Conservation (phyloP, 371 early-diverging fungal species). For the Phascolomyces articulosus region DNA sequence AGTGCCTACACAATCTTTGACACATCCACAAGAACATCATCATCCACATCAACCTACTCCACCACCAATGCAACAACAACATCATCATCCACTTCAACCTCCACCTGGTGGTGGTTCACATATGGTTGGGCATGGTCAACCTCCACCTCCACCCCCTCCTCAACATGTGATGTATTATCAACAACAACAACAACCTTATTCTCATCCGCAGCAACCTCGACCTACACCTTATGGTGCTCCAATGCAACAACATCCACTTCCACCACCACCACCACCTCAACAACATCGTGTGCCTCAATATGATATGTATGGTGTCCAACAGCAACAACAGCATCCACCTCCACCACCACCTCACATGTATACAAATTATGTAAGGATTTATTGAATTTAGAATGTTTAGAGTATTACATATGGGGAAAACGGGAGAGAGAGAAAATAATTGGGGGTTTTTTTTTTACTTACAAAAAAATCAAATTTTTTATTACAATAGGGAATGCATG, state of each 20-base stretch:
- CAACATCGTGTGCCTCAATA: conserved; percentile 20
- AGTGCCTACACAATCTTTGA: conserved; percentile 1
- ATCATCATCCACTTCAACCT: conserved; percentile 7
- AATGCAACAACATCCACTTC: conserved; percentile 14
- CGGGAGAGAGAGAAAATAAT: too few relatives aligned
- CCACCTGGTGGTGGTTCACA: background rate
- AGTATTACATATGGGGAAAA: too few relatives aligned
- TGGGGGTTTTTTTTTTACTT: too few relatives aligned
- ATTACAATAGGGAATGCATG: conserved; percentile 7
- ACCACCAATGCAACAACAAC: conserved; percentile 17
- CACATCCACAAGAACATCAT: conserved; percentile 12
- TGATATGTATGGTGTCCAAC: conserved; percentile 41
- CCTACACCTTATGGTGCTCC: conserved; percentile 5
- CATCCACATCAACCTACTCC: conserved; percentile 15
- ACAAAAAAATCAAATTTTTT: background rate
- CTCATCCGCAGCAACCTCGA: conserved; percentile 10
- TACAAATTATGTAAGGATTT: conserved; percentile 30
- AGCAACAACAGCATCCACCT: conserved; percentile 4
- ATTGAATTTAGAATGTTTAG: too few relatives aligned
- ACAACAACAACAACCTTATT: conserved; percentile 14
- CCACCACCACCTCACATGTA: conserved; percentile 38
- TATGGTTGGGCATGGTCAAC: background rate
- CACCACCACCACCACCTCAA: conserved; percentile 13
- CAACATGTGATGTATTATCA: conserved; percentile 20
- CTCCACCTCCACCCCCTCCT: conserved; percentile 10